Base-by-base conservation (phyloP, 2,329 filamentous ascomycete genomes). In the Ophiostoma fasciatum region DNA sequence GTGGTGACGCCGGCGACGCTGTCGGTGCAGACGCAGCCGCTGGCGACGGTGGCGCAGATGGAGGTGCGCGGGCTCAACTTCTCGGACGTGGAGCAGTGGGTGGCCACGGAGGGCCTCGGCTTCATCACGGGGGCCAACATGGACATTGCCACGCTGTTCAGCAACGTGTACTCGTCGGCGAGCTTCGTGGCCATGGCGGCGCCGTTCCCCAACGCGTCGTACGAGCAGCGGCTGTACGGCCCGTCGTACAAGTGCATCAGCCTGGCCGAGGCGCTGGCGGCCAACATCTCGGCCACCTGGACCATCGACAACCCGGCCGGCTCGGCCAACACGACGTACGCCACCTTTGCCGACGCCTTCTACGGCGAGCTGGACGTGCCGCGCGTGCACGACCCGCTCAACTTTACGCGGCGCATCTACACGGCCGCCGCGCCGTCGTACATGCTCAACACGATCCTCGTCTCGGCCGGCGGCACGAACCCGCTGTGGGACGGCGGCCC, bases 241-340 rank as follows among this genome's bases (percentile, higher is more conserved):
- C 39, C 39, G 3, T 38, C 39, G 13, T 41, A 41, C 40, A 37
- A 35, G 15, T 42, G 40, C 33, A 28, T 27, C 22, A 35, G 27
- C 23, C 20, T 42, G 14, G 10, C n/a, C 11, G 36, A 41, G 5
- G 36, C 33, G 2, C 10, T 41, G 7, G 30, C 18, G 5, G 13
- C 20, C 14, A 22, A 33, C 15, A 30, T 25, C 25, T 12, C 31
- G 22, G 25, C 37, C 12, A 28, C 33, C 5, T 39, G 37, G 37
- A 13, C 11, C 4, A 17, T 39, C 23, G 19, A 35, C 37, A 20
- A 35, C 26, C 37, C 37, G 14, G 15, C 12, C 18, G 28, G 28
- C 33, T 3, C 15, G 25, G 27, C 17, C 22, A 35, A 35, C 26
- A 26, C 23, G 1, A 35, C 23, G 2, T 34, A 32, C 14, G 13